These are phyloP conservation scores for Kodamaea nitidulidarum DNA, from an alignment of 805 yeast species.

Conservation along the genomic window DNA sequence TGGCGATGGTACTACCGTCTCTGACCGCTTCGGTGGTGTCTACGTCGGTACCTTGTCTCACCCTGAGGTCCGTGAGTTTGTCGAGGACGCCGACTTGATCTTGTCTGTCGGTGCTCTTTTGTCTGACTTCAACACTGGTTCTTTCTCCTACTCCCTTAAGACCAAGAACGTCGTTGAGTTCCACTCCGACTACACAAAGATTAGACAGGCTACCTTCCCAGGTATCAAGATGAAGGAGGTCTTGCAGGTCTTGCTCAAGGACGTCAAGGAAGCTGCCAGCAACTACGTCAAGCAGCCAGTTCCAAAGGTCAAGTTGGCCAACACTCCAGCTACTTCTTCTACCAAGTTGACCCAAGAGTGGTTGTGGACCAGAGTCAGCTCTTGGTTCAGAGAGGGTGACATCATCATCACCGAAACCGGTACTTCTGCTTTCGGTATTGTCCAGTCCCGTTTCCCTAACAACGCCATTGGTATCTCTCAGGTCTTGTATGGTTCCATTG, in stretches of 20 bases:
- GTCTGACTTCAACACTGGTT: conserved; percentile 31
- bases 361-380: conserved; percentile 27
- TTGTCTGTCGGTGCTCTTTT: conserved; percentile 27
- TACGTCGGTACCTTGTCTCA: conserved; percentile 28
- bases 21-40: conserved; percentile 23
- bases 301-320: conserved; percentile 14
- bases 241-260: conserved; percentile 17
- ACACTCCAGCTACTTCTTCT: conserved; percentile 13
- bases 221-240: conserved; percentile 31
- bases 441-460: conserved; percentile 29
- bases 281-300: conserved; percentile 18
- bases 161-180: conserved; percentile 30
- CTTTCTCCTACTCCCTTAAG: conserved; percentile 29
- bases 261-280: conserved; percentile 12
- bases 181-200: conserved; percentile 32
- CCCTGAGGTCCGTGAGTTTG: conserved; percentile 24
- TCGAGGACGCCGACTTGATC: conserved; percentile 25
- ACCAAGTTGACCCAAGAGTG: conserved; percentile 23
- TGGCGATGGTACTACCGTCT: conserved; percentile 5
- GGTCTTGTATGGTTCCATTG: conserved; percentile 36
- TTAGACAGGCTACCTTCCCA: conserved; percentile 27
- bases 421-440: conserved; percentile 33
- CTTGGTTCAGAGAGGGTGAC: conserved; percentile 30
- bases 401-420: conserved; percentile 34
- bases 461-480: conserved; percentile 31